These are phyloP conservation scores for Cucurbita pepo DNA, from an alignment of 306 rosid genomes.

Conservation along the genomic window DNA sequence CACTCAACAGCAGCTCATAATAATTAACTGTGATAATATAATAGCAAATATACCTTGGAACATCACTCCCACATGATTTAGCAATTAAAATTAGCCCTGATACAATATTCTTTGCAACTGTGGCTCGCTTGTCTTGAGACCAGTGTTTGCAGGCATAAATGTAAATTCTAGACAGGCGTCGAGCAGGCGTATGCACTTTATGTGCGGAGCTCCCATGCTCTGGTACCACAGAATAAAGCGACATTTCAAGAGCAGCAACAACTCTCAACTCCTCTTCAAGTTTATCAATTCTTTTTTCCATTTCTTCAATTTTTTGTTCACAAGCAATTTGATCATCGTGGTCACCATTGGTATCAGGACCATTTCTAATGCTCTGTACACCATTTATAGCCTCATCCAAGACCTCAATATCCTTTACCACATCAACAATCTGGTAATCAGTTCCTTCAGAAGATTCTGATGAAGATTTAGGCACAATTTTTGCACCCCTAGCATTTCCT, in stretches of 20 bases:
- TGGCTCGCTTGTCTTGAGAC: constrained; percentile 50
- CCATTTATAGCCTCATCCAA: constrained; percentile 42
- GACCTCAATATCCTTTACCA: constrained; percentile 24
- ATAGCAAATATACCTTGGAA: constrained; percentile 45
- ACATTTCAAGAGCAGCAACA: constrained; percentile 95
- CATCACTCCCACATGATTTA: constrained; percentile 90
- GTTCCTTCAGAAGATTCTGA: constrained; percentile 47
- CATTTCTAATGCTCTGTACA: constrained; percentile 24
- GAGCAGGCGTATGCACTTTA: constrained; percentile 95
- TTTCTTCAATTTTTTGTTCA: constrained; percentile 47
- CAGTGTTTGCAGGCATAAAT: constrained; percentile 80
- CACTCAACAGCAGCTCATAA: constrained; percentile 1
- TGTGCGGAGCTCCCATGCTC: constrained; percentile 97
- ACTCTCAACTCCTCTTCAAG: constrained; percentile 94
- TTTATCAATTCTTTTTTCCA: constrained; percentile 63
- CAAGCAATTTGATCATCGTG: constrained; percentile 17
- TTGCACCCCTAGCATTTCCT: constrained; percentile 19
- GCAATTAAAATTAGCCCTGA: constrained; percentile 87
- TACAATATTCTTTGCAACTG: constrained; percentile 57
- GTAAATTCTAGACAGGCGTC: constrained; percentile 86
- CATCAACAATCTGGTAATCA: constrained; percentile 39
- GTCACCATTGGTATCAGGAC: constrained; percentile 36
- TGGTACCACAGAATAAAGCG: constrained; percentile 79
- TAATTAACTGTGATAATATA: background rate
- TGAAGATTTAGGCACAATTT: constrained; percentile 24